Evolutionary conservation across 2,329 filamentous ascomycete species (phyloP).

Genomic region (Calonectria pauciramosa): DNA sequence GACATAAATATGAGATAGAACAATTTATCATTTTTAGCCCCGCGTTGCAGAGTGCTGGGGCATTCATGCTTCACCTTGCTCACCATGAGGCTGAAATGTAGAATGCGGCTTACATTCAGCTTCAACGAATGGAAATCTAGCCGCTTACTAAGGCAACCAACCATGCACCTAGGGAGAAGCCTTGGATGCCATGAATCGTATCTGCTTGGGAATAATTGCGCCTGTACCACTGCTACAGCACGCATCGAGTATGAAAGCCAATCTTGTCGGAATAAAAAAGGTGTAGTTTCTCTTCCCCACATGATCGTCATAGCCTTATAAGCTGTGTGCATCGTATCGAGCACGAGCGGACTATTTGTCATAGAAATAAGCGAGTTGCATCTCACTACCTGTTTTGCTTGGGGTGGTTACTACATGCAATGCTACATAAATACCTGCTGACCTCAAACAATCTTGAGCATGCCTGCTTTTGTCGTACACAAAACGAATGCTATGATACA

Average conservation of each 20-base stretch:
- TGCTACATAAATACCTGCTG: neutral
- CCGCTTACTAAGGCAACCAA: neutral
- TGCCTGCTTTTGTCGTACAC: neutral
- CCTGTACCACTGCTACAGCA: neutral
- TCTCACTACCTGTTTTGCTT: neutral
- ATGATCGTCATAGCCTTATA: neutral
- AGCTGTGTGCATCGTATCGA: neutral
- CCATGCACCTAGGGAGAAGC: neutral
- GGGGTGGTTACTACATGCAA: neutral
- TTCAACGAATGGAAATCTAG: neutral
- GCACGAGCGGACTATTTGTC: neutral
- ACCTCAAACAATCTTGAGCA: neutral
- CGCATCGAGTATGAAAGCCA: neutral
- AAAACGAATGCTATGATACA: neutral
- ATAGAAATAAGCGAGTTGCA: neutral
- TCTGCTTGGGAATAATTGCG: neutral
- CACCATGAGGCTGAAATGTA: slow-evolving; percentile 10
- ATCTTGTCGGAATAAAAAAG: neutral
- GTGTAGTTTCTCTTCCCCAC: neutral
- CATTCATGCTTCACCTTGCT: neutral
- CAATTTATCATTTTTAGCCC: slow-evolving; percentile 5
- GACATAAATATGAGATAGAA: slow-evolving; percentile 23
- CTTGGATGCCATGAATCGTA: neutral
- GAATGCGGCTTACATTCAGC: slow-evolving; percentile 32
- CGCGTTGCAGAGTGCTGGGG: neutral